phyloP scores from a whole-genome alignment of 2,329 filamentous ascomycete genomes.

The Septoria petroselini region DNA sequence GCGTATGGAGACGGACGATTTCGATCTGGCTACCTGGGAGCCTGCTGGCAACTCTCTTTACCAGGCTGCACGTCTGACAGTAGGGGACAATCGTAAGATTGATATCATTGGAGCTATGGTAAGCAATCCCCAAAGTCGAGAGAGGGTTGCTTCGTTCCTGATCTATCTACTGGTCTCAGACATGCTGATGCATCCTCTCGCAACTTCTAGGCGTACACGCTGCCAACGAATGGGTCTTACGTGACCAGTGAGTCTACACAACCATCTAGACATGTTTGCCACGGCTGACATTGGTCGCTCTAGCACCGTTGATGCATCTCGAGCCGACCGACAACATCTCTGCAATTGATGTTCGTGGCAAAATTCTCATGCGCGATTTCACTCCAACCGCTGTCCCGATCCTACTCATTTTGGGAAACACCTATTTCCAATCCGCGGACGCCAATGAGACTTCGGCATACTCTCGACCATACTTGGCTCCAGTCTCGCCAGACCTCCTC shows the following conservation, averaged over 20 bases:
- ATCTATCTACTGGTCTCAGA: too few relatives aligned
- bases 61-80: neutral
- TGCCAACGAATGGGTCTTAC: slow-evolving; percentile 11
- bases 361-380: slow-evolving; percentile 11
- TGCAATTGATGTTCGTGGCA: slow-evolving; percentile 1
- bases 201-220: slow-evolving; percentile 9
- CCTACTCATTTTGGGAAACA: neutral
- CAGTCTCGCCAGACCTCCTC: slow-evolving; percentile 1
- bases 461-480: slow-evolving; percentile 9
- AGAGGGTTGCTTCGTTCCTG: too few relatives aligned
- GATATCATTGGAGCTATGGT: slow-evolving; percentile 8
- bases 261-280: too few relatives aligned
- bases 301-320: slow-evolving; percentile 5
- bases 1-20: neutral
- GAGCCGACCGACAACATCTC: slow-evolving; percentile 4
- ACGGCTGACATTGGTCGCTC: too few relatives aligned
- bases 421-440: slow-evolving; percentile 1
- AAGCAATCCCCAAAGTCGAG: too few relatives aligned
- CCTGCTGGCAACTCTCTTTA: slow-evolving; percentile 4
- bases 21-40: slow-evolving; percentile 14
- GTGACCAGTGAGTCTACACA: too few relatives aligned
- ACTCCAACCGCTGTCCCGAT: neutral
- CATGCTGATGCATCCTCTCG: too few relatives aligned
- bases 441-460: neutral
- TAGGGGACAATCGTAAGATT: neutral